Evolutionary conservation across 352 stramenopile genomes (phyloP), one percentile per base, ranked within the genome.

Genomic region (Stephanocyclus meneghinianus): DNA sequence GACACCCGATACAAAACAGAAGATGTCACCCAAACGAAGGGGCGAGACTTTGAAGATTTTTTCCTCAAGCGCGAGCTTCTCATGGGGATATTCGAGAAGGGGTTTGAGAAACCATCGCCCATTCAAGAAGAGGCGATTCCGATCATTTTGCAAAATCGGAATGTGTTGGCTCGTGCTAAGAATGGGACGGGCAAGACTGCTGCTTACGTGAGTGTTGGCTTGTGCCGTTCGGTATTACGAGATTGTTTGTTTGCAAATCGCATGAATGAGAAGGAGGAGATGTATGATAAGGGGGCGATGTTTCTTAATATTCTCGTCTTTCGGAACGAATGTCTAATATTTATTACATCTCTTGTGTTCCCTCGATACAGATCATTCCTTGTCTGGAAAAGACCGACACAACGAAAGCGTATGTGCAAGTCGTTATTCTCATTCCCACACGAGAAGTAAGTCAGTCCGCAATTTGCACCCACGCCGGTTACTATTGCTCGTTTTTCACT

Each of bases 41-140:
- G 97, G 81, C 97, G 99, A 80, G 97, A 99, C 60, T 99, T 99
- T 90, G 97, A 99, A 93, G 97, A 99, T 86, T 99, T 99, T 86
- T 99, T 98, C 80, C 92, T 99, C 66, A 99, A 99, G 90, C 92
- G 96, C 62, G 97, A 99, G 77, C 91, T 99, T 62, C 88, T 99
- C 29, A 99, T 99, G 96, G 97, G 97, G 64, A 99, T 99, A 86
- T 99, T 99, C 76, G 97, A 99, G 81, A 99, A 99, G 83, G 97
- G 97, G 26, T 99, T 99, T 85, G 97, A 99, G 82, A 96, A 97
- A 44, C 98, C 97, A 40, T 98, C 95, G 37, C 97, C 97, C 13
- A 98, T 99, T 78, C 98, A 99, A 83, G 97, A 99, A 88, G 96
- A 99, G 83, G 97, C 97, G 13, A 98, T 99, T 71, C 97, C 97